Conservation (phyloP, 305 asterid genomes). For the Ajuga reptans region DNA sequence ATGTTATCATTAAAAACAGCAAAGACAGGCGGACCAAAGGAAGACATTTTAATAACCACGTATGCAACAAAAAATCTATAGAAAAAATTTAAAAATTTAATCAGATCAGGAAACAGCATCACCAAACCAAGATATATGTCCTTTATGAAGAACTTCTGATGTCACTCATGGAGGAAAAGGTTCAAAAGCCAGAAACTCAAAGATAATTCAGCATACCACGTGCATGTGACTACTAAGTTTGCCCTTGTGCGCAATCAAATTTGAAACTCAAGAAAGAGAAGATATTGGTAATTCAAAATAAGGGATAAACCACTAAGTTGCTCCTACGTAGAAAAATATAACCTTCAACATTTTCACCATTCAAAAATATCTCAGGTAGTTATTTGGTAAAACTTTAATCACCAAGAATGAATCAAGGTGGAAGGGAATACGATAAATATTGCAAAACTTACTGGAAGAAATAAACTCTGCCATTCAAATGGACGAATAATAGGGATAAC, state of each 20-base stretch:
- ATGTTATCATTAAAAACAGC: constrained; percentile 15
- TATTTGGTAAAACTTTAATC: neutral
- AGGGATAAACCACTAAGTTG: neutral
- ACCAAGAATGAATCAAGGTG: neutral
- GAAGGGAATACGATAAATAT: constrained; percentile 16
- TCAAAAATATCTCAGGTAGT: neutral
- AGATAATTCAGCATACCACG: neutral
- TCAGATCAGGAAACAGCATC: constrained; percentile 1
- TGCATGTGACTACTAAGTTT: neutral
- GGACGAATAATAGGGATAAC: constrained; percentile 87
- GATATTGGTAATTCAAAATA: neutral
- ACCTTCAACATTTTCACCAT: neutral
- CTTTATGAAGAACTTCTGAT: neutral
- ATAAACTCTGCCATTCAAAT: constrained; percentile 97
- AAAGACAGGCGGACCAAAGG: constrained; percentile 9
- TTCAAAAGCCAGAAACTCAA: neutral
- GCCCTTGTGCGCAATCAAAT: neutral
- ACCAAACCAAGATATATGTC: neutral
- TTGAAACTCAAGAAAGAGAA: neutral
- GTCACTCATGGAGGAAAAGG: neutral
- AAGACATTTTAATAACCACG: neutral
- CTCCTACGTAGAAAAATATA: neutral
- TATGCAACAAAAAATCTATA: neutral
- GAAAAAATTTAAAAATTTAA: neutral
- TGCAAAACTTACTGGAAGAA: constrained; percentile 74